Conservation (phyloP, 805 yeast genomes). For the Suhomyces tanzawaensis region DNA sequence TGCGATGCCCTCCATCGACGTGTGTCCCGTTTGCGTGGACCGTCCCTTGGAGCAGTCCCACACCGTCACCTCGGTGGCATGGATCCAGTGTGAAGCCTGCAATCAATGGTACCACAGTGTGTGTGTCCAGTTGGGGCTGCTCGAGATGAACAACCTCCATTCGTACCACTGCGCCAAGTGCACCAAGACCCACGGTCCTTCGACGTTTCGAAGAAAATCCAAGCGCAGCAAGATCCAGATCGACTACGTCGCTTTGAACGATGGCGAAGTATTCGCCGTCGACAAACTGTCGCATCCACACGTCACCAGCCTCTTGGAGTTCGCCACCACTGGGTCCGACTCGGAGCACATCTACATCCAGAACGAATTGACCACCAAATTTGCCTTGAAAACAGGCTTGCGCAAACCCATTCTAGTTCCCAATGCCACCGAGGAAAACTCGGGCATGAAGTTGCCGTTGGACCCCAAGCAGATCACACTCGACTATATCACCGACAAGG, state of each 20-base stretch:
- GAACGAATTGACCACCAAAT: slow-evolving; percentile 32
- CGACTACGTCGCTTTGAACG: slow-evolving; percentile 77
- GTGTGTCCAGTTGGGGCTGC: slow-evolving; percentile 42
- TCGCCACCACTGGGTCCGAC: slow-evolving; percentile 15
- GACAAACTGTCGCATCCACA: slow-evolving; percentile 54
- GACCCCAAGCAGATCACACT: slow-evolving; percentile 44
- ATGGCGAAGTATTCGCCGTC: slow-evolving; percentile 58
- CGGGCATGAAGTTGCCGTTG: slow-evolving; percentile 56
- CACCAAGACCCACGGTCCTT: slow-evolving; percentile 44
- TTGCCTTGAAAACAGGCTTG: slow-evolving; percentile 32
- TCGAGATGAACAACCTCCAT: slow-evolving; percentile 38
- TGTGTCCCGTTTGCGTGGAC: slow-evolving; percentile 22
- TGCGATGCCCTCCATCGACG: slow-evolving; percentile 14
- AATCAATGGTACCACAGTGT: slow-evolving; percentile 52
- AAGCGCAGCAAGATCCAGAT: slow-evolving; percentile 53
- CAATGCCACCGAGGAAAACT: slow-evolving; percentile 19
- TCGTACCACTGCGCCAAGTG: slow-evolving; percentile 59
- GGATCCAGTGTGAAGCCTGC: slow-evolving; percentile 62
- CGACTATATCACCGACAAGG: slow-evolving; percentile 49
- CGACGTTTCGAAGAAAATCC: slow-evolving; percentile 50
- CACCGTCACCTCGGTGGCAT: slow-evolving; percentile 17
- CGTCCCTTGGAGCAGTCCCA: slow-evolving; percentile 13
- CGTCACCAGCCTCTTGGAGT: slow-evolving; percentile 30
- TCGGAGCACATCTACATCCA: slow-evolving; percentile 29
- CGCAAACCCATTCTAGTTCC: slow-evolving; percentile 48